Conservation (phyloP, 2,329 filamentous ascomycete genomes). For the Ophiostoma piceae region DNA sequence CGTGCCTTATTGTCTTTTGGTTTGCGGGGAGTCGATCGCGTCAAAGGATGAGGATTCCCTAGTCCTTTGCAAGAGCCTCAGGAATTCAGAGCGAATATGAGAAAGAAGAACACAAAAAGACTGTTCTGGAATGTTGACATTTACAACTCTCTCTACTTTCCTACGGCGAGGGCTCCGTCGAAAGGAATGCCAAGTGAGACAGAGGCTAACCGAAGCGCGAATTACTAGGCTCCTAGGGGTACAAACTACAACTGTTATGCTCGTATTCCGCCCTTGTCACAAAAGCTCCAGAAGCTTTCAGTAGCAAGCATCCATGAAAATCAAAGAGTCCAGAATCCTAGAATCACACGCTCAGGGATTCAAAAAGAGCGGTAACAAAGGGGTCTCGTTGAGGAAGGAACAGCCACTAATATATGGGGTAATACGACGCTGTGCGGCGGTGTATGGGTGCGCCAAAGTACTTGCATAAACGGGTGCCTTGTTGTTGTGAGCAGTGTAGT, state of each 20-base stretch:
- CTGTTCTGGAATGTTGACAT: background rate
- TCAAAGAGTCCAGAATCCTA: background rate
- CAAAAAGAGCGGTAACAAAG: background rate
- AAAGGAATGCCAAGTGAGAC: constrained; percentile 7
- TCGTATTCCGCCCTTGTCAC: background rate
- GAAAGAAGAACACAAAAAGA: background rate
- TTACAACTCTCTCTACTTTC: background rate
- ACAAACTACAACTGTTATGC: background rate
- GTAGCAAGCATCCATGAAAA: background rate
- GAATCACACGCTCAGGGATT: background rate
- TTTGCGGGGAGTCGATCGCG: background rate
- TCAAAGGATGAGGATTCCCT: background rate
- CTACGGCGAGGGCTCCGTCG: background rate
- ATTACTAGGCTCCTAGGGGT: background rate
- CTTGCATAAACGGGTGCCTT: background rate
- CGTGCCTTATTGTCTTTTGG: background rate
- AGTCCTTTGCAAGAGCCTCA: background rate
- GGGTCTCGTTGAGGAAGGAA: background rate
- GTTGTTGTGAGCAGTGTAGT: background rate
- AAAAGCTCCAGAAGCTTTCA: background rate
- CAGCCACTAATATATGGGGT: constrained; percentile 7
- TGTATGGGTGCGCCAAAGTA: constrained; percentile 6
- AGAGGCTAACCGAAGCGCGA: background rate
- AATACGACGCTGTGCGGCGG: background rate
- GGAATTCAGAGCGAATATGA: background rate